Base-by-base conservation (phyloP, 2,329 filamentous ascomycete species). In the Colletotrichum sp. region DNA sequence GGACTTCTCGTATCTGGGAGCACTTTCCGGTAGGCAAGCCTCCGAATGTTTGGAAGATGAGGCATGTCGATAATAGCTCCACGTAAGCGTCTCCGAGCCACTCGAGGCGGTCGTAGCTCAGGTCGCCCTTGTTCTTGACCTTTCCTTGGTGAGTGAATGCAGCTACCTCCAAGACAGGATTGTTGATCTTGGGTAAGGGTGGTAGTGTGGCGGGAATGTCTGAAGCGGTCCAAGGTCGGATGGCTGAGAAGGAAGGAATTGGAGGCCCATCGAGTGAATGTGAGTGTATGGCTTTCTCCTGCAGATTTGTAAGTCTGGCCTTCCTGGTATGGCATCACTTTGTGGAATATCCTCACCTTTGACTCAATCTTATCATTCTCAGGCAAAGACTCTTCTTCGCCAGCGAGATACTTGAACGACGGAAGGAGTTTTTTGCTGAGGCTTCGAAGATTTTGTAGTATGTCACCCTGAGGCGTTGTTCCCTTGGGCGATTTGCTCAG, bases 11-110 rank as follows among this genome's bases (percentile, higher is more conserved):
- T 21, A 97, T 86, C 78, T 96, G 94, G 12, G 94, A 93, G 80
- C 93, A 92, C 76, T 92, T 90, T 4, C 96, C 96, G 0, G 94
- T 89, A 1, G 91, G 82, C 12, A 95, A 87, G 15, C 89, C 85
- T 1, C 89, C 89, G 80, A 96, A 97, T 10, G 92, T 94, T 74
- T 92, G 87, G 84, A 92, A 95, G 76, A 99, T 94, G 68, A 98
- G 89, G 21, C 92, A 90, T 0, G 94, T 93, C 8, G 96, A 92
- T 63, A 96, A 92, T 68, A 96, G 86, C 81, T 98, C 94, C 68
- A 98, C 88, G 80, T 96, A 96, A 24, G 95, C 94, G 82, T 99
- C 96, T 8, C 96, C 96, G 9, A 98, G 89, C 86, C 96, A 96
- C 84, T 99, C 96, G 8, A 98, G 91, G 21, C 92, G 91, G 81